phyloP scores from a whole-genome alignment of 2,329 filamentous ascomycete species.

The Calonectria hongkongensis region DNA sequence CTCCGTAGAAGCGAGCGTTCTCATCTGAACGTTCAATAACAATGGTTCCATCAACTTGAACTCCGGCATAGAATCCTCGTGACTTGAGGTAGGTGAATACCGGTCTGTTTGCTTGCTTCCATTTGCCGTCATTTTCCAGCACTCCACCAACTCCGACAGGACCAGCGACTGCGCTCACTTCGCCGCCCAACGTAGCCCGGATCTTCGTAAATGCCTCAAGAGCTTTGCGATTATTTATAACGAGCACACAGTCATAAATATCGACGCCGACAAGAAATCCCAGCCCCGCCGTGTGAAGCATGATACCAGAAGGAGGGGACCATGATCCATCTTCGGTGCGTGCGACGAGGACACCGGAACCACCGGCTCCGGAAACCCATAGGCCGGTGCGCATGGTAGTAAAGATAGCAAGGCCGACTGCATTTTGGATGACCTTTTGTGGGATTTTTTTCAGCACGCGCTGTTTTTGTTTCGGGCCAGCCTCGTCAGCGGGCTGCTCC shows the following conservation, averaged over 20 bases:
- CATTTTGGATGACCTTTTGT: constrained; percentile 76
- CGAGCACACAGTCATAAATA: constrained; percentile 90
- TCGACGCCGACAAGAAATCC: constrained; percentile 88
- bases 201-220: constrained; percentile 84
- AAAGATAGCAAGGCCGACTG: constrained; percentile 82
- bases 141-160: constrained; percentile 82
- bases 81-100: constrained; percentile 86
- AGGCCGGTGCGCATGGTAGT: constrained; percentile 81
- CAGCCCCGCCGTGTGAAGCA: constrained; percentile 85
- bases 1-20: constrained; percentile 88
- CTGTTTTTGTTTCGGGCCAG: constrained; percentile 63
- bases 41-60: constrained; percentile 90
- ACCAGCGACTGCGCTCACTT: constrained; percentile 83
- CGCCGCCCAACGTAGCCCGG: constrained; percentile 84
- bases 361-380: constrained; percentile 80
- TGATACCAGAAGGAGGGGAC: constrained; percentile 87
- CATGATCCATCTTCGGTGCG: constrained; percentile 80
- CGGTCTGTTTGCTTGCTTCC: constrained; percentile 70
- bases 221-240: constrained; percentile 86
- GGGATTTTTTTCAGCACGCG: constrained; percentile 72
- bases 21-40: constrained; percentile 89
- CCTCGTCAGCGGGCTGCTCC: constrained; percentile 50
- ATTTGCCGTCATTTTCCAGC: constrained; percentile 74
- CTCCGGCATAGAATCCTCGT: constrained; percentile 88
- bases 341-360: constrained; percentile 78